phyloP scores from a whole-genome alignment of 768 basidiomycete species.

The Lentinula detonsa region DNA sequence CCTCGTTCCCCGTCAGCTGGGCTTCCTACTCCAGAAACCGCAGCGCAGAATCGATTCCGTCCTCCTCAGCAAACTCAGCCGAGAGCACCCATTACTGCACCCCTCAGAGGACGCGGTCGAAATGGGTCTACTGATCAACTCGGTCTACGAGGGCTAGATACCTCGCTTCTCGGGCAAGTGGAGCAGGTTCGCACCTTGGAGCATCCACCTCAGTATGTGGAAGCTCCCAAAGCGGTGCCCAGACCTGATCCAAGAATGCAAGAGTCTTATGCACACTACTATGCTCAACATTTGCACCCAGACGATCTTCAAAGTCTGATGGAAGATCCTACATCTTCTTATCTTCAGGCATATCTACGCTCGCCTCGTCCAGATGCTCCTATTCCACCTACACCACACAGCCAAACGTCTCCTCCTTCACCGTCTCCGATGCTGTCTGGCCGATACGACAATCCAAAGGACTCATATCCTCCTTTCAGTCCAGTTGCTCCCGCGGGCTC shows the following conservation, averaged over 20 bases:
- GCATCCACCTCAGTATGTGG: constrained; percentile 23
- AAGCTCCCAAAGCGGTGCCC: constrained; percentile 15
- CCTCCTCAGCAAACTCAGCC: constrained; percentile 5
- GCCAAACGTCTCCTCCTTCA: constrained; percentile 66
- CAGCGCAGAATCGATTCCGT: neutral
- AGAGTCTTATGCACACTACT: constrained; percentile 25
- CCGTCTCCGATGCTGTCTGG: constrained; percentile 61
- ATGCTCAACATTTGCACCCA: constrained; percentile 34
- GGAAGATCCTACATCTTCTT: constrained; percentile 54
- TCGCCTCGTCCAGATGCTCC: constrained; percentile 68
- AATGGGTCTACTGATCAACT: constrained; percentile 58
- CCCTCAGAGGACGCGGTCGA: constrained; percentile 43
- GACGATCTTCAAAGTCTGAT: constrained; percentile 47
- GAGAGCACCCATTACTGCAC: constrained; percentile 17
- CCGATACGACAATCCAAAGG: constrained; percentile 32
- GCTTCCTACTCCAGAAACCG: constrained; percentile 30
- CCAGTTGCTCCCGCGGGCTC: constrained; percentile 60
- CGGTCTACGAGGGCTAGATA: constrained; percentile 54
- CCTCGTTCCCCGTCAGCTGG: constrained; percentile 61
- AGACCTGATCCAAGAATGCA: constrained; percentile 16
- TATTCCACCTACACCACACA: constrained; percentile 75
- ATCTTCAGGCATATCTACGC: constrained; percentile 51
- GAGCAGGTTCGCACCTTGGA: constrained; percentile 18
- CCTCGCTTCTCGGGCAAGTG: constrained; percentile 45
- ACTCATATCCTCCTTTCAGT: constrained; percentile 38